Conservation (phyloP, 768 basidiomycete species). For the Lactarius sanguifluus region DNA sequence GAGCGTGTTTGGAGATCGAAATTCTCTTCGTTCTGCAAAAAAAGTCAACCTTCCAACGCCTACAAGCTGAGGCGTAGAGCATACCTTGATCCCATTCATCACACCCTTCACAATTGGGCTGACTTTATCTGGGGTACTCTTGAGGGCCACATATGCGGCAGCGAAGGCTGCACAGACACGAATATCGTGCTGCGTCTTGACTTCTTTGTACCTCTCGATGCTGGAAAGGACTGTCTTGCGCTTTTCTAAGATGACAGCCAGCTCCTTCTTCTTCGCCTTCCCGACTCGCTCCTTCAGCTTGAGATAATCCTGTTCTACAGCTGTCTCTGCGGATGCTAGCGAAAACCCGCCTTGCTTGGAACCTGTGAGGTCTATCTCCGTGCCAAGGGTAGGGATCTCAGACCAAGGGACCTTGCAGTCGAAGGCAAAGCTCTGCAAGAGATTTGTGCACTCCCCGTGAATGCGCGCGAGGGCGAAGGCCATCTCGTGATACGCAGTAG, state of each 20-base stretch:
- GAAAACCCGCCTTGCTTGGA: constrained; percentile 69
- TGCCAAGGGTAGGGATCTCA: constrained; percentile 76
- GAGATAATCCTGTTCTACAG: constrained; percentile 68
- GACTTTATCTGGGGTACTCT: constrained; percentile 86
- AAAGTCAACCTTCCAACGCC: neutral
- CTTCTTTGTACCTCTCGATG: constrained; percentile 77
- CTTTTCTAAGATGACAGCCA: constrained; percentile 73
- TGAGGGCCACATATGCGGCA: constrained; percentile 85
- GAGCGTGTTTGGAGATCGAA: constrained; percentile 84
- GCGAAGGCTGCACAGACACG: constrained; percentile 90
- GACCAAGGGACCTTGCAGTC: constrained; percentile 85
- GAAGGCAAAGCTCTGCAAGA: constrained; percentile 79
- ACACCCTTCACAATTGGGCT: constrained; percentile 95
- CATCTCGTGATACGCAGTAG: constrained; percentile 90
- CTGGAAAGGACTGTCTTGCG: constrained; percentile 62
- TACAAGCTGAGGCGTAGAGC: neutral
- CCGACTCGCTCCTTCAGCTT: constrained; percentile 74
- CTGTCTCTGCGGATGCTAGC: constrained; percentile 69
- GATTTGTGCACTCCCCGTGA: constrained; percentile 70
- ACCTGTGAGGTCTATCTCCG: constrained; percentile 73
- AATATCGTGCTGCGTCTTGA: constrained; percentile 82
- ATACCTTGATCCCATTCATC: constrained; percentile 96
- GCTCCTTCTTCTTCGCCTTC: constrained; percentile 74
- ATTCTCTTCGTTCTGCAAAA: constrained; percentile 78
- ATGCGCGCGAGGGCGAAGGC: constrained; percentile 76